These are phyloP conservation scores for Pythium brachiatum DNA, from an alignment of 352 stramenopile species.

Conservation along the genomic window DNA sequence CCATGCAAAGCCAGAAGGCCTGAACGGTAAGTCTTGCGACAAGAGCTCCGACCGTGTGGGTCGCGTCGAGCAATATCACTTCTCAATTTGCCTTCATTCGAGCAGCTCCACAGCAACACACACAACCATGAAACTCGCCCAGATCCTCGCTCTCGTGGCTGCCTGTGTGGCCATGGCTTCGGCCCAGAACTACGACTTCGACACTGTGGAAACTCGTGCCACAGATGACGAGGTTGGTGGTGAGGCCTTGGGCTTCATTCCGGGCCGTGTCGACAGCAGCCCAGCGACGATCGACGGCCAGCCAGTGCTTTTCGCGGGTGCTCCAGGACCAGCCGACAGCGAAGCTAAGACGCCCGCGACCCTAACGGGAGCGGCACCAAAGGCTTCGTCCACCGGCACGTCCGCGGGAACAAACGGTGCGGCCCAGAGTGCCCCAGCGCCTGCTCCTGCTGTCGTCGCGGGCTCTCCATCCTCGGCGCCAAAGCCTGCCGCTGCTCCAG, in stretches of 20 bases:
- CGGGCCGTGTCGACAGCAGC: not conserved
- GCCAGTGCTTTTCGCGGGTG: not conserved
- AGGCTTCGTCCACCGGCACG: not conserved
- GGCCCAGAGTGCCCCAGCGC: not conserved
- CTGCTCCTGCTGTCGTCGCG: too few relatives aligned
- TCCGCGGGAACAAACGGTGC: not conserved
- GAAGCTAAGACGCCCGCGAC: not conserved
- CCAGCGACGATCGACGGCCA: not conserved
- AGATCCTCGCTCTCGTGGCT: not conserved
- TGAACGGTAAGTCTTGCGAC: too few relatives aligned
- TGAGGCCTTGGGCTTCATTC: slow-evolving; percentile 1
- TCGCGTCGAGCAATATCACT: not conserved
- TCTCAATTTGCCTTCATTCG: not conserved
- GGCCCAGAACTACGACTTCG: slow-evolving; percentile 1
- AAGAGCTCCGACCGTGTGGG: too few relatives aligned
- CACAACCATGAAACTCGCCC: not conserved
- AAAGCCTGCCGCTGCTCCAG: not conserved
- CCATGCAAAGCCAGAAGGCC: not conserved
- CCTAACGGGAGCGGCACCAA: not conserved
- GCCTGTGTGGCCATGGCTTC: not conserved
- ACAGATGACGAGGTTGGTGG: not conserved
- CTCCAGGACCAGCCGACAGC: not conserved
- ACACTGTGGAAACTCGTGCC: not conserved
- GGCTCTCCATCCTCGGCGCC: not conserved
- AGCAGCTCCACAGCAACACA: not conserved